A percentile compares a stretch with the other conserved stretches of the same genome.
Conservation (phyloP, 2,329 filamentous ascomycete species). For the Colletotrichum viniferum region DNA sequence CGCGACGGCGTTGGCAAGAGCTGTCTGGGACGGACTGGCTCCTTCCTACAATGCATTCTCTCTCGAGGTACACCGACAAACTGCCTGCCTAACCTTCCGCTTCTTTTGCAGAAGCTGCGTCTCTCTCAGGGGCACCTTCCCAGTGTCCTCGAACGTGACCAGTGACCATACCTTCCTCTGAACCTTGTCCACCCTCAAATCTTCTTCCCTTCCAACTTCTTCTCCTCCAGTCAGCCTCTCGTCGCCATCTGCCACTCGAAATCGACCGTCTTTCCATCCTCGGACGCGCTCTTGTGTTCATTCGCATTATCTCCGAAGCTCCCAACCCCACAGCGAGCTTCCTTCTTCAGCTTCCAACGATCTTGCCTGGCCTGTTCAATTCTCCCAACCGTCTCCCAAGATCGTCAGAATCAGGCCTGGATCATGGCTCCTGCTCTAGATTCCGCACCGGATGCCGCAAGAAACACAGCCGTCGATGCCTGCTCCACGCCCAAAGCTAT, state of each 20-base stretch:
- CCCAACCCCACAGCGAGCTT: background rate
- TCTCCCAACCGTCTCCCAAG: background rate
- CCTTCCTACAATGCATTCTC: background rate
- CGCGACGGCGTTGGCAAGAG: background rate
- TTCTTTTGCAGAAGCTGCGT: background rate
- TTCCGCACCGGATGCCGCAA: background rate
- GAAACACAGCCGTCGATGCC: background rate
- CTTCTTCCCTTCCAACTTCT: rapidly evolving
- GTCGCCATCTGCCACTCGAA: background rate
- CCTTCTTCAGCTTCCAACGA: background rate
- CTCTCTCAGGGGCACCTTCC: background rate
- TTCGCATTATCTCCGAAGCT: background rate
- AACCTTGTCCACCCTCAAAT: background rate
- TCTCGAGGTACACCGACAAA: background rate
- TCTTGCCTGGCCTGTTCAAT: background rate
- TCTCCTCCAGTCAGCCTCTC: background rate
- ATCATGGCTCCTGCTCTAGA: background rate
- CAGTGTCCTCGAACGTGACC: background rate
- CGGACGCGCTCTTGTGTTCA: background rate
- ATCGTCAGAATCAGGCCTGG: background rate
- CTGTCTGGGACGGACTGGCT: background rate
- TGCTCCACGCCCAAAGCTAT: background rate
- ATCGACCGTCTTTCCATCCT: background rate
- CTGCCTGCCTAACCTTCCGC: background rate
- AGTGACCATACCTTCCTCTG: rapidly evolving